Conservation (phyloP, 2,329 filamentous ascomycete genomes). For the Furcasterigmium sp. region DNA sequence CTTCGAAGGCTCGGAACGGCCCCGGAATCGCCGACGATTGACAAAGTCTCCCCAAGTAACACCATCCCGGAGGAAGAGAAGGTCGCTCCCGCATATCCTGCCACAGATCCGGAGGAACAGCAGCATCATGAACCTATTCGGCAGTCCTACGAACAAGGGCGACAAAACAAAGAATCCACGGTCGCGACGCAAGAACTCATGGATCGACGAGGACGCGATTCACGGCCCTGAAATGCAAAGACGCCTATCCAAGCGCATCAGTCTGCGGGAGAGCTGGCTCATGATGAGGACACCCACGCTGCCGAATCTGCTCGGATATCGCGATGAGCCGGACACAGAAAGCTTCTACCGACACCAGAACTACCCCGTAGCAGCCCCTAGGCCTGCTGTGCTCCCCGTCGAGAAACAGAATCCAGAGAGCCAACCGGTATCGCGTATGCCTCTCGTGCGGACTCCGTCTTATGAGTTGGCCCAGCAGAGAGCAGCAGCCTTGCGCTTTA, state of each 20-base stretch:
- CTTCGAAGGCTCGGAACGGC: constrained; percentile 2
- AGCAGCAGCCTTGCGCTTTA: constrained; percentile 8
- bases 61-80: constrained; percentile 14
- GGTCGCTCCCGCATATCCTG: constrained; percentile 20
- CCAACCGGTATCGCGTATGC: constrained; percentile 5
- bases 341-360: constrained; percentile 7
- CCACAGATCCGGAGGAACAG: constrained; percentile 26
- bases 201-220: constrained; percentile 47
- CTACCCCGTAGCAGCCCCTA: constrained; percentile 5
- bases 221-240: constrained; percentile 38
- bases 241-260: constrained; percentile 19
- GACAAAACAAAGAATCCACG: not conserved
- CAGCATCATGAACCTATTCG: constrained; percentile 19
- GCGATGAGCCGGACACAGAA: constrained; percentile 17
- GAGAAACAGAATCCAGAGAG: not conserved
- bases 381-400: constrained; percentile 4
- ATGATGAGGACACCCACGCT: constrained; percentile 27
- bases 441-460: constrained; percentile 8
- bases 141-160: not conserved
- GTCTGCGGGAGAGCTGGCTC: constrained; percentile 25
- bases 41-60: constrained; percentile 1
- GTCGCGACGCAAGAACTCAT: constrained; percentile 20
- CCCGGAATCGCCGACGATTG: not conserved
- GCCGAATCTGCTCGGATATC: constrained; percentile 20
- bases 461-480: constrained; percentile 11